Base-by-base conservation (phyloP, 331 rosid genomes). In the Spiraea crenata region DNA sequence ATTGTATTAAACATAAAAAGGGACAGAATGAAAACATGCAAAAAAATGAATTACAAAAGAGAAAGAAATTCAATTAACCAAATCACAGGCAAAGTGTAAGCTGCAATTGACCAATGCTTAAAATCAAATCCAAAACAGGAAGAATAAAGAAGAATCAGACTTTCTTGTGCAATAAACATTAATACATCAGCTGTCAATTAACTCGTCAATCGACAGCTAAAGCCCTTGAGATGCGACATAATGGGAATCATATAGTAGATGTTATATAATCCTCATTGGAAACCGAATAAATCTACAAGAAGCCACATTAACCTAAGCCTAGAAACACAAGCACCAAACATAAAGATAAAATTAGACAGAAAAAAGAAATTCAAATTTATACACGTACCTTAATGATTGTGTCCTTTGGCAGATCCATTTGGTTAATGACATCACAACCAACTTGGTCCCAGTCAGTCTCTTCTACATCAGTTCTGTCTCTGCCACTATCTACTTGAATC, bases 361-460 rank as follows among this genome's bases (percentile, higher is more conserved):
- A 57, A 9, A 47, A 61, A 45, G 69, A 67, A 63, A 77, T 10
- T n/a, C 49, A 76, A 31, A 75, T 46, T 42, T 46, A 61, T 57
- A 69, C 66, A 6, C 78, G 78, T 87, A 93, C 99, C 99, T 89
- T 89, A 55, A 85, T 69, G 58, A 74, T 75, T 3, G 91, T 77
- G 64, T 85, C 85, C 71, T 86, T 82, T 16, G 91, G 92, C 76
- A 93, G 81, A 77, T 82, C 88, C 70, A 83, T 73, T 70, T 56
- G 85, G 49, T 73, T 76, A 72, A 89, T 87, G 62, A 89, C 73
- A 65, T 80, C 88, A 44, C 75, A 65, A 52, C 91, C 88, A 72
- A 85, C 82, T 82, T 55, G 81, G 72, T 82, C 80, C 99, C 90
- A 87, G 76, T 93, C 92, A 76, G 75, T 72, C 72, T 72, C 81